Evolutionary conservation across 306 rosid species (phyloP), one percentile per base, ranked within the genome.

Genomic region (Sicyos baderoa): DNA sequence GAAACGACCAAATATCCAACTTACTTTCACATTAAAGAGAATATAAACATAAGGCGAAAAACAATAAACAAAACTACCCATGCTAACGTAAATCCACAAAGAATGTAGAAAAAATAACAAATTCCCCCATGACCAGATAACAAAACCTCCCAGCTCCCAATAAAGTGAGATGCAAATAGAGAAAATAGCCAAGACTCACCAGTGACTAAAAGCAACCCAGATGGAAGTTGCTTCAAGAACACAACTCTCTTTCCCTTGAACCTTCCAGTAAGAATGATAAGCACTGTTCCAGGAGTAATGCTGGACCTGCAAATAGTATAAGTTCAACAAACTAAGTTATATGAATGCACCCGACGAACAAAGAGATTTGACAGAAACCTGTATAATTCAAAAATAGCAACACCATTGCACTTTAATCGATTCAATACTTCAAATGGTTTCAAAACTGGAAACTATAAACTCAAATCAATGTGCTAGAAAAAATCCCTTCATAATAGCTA

Each of bases 241-340:
- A 87, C 90, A 1, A 83, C 94, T 55, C 94, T 78, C 81, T 85
- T 87, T 35, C 94, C 94, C 86, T 79, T 87, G 67, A 85, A 87
- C 81, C 94, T 83, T 40, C 94, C 94, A 37, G 90, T 87, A 53
- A 85, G 90, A 62, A 87, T 74, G 45, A 87, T 87, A 62, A 87
- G 67, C 72, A 87, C 94, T 3, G 88, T 85, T 3, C 89, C 90
- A 0, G 89, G 86, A 44, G 88, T 78, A 72, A 87, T 81, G 72
- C 90, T 87, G 16, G 85, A 77, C 82, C 93, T 87, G 29, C 37
- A 61, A 73, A 15, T 5, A 57, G 54, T 4, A 22, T 18, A 72
- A 35, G 45, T 40, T 7, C 0, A n/a, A 23, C 44, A 68, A 22
- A 6, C 11, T 25, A 49, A 12, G 17, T 49, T 19, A 11, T 22